Conservation (phyloP, 345 rosid species). For the Citrus trifoliata region DNA sequence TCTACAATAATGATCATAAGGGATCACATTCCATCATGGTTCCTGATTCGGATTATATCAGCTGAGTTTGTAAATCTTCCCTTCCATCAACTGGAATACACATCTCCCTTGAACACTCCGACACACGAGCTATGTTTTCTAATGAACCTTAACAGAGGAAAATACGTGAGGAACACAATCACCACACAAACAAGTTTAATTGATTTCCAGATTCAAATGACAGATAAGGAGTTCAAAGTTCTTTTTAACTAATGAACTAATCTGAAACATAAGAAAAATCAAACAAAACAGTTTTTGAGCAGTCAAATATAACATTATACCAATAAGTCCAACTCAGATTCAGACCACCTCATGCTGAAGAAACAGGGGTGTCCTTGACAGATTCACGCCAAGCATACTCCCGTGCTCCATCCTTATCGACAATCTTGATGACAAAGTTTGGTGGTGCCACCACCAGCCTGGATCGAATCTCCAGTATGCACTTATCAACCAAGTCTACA, state of each 20-base stretch:
- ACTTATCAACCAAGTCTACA: constrained; percentile 72
- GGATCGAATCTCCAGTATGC: constrained; percentile 85
- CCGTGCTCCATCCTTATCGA: constrained; percentile 89
- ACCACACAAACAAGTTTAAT: not conserved
- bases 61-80: not conserved
- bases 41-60: no score
- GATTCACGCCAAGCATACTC: constrained; percentile 84
- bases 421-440: constrained; percentile 92
- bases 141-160: not conserved
- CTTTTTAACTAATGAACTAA: not conserved
- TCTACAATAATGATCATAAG: no score
- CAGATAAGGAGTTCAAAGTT: not conserved
- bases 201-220: not conserved
- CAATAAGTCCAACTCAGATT: not conserved
- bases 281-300: constrained; percentile 9
- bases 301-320: not conserved
- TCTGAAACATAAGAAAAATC: not conserved
- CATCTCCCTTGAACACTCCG: not conserved
- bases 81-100: not conserved
- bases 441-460: constrained; percentile 94
- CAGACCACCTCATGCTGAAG: constrained; percentile 19
- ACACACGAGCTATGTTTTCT: no score
- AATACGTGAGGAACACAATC: not conserved
- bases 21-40: no score
- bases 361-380: constrained; percentile 45